Evolutionary conservation across 1,139 yeast species (phyloP), one percentile per base, ranked within the genome.

Genomic region (Saccharomyces hybrid): DNA sequence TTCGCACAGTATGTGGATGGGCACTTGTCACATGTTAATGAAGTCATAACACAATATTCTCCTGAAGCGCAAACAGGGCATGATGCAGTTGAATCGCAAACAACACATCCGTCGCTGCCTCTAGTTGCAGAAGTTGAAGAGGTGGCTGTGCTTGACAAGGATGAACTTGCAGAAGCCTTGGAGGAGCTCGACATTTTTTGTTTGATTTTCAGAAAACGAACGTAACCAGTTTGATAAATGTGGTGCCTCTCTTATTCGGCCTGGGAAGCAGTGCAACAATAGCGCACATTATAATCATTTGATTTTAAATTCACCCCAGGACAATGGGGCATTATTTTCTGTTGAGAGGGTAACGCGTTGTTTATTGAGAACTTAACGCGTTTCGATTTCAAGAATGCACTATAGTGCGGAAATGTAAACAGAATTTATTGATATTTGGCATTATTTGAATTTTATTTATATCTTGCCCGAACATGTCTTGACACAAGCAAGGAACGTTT

Each of bases 11-110:
- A 76, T n/a, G 78, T 76, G 16, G 69, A 66, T 0, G 90, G 80
- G 69, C 95, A 86, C 53, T 71, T 55, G 8, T 66, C 52, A 64
- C 91, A 84, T 1, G 88, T 78, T 54, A 77, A 81, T 1, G 80
- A 68, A 1, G 80, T 72, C 64, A 77, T 72, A 3, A 71, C 73
- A 66, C 88, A 83, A 60, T 75, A 76, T 63, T 82, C 78, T 52
- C 77, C 77, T n/a, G 64, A 63, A 0, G 67, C 71, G 71, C 93
- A 85, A 2, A 59, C 60, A 0, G 88, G 88, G 62, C 89, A 84
- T 2, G 67, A 47, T 0, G 71, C 63, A 1, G 56, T 42, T 5
- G 65, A 55, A 1, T 78, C 73, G 64, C 89, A 84, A 0, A 69
- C 56, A 13, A 83, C 80, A 73, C 88, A 84, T 0, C 70, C 72